Evolutionary conservation across 176 grass and related monocot genomes (phyloP).

Genomic region (Triticum turgidum): DNA sequence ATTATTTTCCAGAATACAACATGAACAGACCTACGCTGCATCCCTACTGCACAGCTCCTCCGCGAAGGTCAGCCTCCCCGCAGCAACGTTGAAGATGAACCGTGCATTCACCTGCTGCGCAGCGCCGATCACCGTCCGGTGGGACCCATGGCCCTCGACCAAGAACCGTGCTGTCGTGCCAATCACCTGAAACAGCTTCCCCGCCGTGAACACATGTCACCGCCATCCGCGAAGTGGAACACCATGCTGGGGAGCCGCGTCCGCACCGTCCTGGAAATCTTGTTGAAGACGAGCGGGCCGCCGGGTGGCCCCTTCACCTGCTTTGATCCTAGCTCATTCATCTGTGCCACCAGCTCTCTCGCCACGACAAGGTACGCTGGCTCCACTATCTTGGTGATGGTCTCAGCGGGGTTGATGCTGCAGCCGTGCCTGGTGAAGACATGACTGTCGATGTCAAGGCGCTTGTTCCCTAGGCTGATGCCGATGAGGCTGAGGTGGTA

Average conservation of each 20-base stretch:
- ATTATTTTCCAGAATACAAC: not conserved
- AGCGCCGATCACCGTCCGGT: not conserved
- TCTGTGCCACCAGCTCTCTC: not conserved
- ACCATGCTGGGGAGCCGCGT: not conserved
- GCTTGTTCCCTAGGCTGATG: not conserved
- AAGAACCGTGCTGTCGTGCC: no score
- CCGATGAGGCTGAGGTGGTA: not conserved
- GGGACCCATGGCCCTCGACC: not conserved
- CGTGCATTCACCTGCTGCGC: not conserved
- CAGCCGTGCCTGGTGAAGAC: not conserved
- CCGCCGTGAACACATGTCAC: not conserved
- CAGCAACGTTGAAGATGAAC: not conserved
- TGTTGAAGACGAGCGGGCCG: not conserved
- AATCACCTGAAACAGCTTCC: not conserved
- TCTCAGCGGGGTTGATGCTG: not conserved
- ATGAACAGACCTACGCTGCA: not conserved
- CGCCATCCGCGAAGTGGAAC: not conserved
- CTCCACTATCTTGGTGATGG: not conserved
- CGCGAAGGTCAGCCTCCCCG: not conserved
- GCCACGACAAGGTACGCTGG: not conserved
- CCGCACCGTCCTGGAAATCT: not conserved
- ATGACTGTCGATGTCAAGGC: not conserved
- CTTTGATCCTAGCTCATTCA: not conserved
- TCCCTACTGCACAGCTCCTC: not conserved
- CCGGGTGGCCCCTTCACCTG: not conserved